These are phyloP conservation scores for Clonostachys rosea DNA, from an alignment of 2,329 filamentous ascomycete species.

Conservation along the genomic window DNA sequence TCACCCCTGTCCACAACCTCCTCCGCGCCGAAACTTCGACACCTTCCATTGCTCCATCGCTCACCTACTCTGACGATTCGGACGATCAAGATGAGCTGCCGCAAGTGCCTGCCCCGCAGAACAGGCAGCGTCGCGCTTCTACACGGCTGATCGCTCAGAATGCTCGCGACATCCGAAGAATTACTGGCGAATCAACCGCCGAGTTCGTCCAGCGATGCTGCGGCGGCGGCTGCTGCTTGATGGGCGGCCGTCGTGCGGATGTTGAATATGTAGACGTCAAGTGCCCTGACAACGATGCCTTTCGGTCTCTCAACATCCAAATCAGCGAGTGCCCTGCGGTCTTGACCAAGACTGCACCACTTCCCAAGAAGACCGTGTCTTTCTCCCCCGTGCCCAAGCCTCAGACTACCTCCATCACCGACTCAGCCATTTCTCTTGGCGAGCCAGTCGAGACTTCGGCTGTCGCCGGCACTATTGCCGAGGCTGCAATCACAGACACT, in stretches of 20 bases:
- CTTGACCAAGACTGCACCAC: conserved; percentile 64
- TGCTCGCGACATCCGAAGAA: conserved; percentile 56
- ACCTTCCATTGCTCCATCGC: conserved; percentile 53
- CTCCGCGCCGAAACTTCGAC: conserved; percentile 37
- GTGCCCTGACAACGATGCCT: conserved; percentile 79
- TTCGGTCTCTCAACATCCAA: conserved; percentile 71
- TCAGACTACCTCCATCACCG: conserved; percentile 33
- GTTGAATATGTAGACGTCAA: conserved; percentile 40
- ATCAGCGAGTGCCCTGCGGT: conserved; percentile 70
- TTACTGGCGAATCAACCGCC: conserved; percentile 60
- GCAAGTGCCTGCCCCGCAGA: conserved; percentile 18
- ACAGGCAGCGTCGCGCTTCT: conserved; percentile 59
- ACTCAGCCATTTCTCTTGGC: conserved; percentile 42
- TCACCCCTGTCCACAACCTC: conserved; percentile 31
- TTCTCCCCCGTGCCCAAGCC: conserved; percentile 49
- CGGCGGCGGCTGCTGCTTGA: conserved; percentile 60
- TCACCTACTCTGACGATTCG: conserved; percentile 59
- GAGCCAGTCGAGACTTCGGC: conserved; percentile 8
- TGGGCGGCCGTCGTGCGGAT: conserved; percentile 28
- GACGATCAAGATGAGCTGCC: conserved; percentile 52
- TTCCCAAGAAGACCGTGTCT: conserved; percentile 73
- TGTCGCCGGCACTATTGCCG: conserved; percentile 15
- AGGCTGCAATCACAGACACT: conserved; percentile 44
- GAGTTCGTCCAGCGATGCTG: conserved; percentile 60
- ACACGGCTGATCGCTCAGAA: conserved; percentile 64